Conservation (phyloP, 371 early-diverging fungal species). For the Mortierella sp. region DNA sequence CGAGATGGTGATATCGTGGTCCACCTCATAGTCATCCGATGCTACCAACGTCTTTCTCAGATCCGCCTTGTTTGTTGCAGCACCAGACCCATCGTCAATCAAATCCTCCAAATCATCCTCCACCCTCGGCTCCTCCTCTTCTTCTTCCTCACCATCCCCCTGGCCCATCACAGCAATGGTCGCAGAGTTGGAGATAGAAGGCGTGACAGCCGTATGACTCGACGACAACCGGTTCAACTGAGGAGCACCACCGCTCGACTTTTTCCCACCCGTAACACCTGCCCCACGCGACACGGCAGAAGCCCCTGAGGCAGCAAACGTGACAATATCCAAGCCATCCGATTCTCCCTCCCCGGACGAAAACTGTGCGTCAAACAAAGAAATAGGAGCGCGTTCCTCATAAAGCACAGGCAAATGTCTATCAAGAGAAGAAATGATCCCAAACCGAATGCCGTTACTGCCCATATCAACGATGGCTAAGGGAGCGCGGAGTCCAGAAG, state of each 20-base stretch:
- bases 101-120: slow-evolving; percentile 9
- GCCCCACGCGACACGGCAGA: not conserved
- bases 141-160: not conserved
- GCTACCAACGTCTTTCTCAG: slow-evolving; percentile 40
- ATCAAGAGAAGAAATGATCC: slow-evolving; percentile 68
- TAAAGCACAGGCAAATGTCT: slow-evolving; percentile 75
- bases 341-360: not conserved
- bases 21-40: slow-evolving; percentile 15
- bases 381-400: slow-evolving; percentile 76
- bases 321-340: slow-evolving; percentile 11
- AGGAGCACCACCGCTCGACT: not conserved
- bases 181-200: slow-evolving; percentile 41
- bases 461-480: slow-evolving; percentile 79
- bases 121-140: not conserved
- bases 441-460: slow-evolving; percentile 80
- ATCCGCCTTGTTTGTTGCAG: slow-evolving; percentile 13
- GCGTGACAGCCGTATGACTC: slow-evolving; percentile 8
- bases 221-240: not conserved
- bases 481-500: slow-evolving; percentile 59
- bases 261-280: not conserved
- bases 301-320: slow-evolving; percentile 3
- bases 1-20: slow-evolving; percentile 20
- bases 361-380: slow-evolving; percentile 69
- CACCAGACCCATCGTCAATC: slow-evolving; percentile 10
- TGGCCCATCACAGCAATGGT: slow-evolving; percentile 37